Evolutionary conservation across 2,329 filamentous ascomycete species (phyloP), one percentile per base, ranked within the genome.

Genomic region (Fusarium sp.): DNA sequence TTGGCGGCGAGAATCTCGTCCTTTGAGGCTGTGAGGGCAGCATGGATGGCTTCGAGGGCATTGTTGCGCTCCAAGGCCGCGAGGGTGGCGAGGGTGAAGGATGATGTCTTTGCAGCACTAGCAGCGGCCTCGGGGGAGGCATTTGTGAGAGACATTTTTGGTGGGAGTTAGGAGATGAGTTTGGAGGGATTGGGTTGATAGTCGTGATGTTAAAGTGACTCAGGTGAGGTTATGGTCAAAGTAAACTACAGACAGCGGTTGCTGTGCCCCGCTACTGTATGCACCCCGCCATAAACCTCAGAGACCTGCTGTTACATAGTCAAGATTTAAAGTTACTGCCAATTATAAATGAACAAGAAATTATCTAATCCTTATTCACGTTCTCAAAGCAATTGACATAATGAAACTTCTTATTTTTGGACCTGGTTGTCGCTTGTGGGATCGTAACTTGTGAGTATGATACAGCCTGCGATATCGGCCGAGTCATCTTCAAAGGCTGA

Each of bases 1-100:
- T 99, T 99, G 65, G 96, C 96, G 41, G 90, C 89, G 49, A 99
- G 86, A 69, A 99, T 97, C 16, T 88, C 84, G 61, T 92, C 87
- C 78, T 89, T 92, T 49, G 91, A 88, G 10, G 84, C 84, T 13
- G 85, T 79, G 55, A 99, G 88, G n/a, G 91, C 93, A 70, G 86
- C 82, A 81, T 98, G 91, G 66, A 99, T 93, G 28, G 91, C 88
- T 47, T 91, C 92, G 68, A 99, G 85, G 47, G 96, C 95, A 60
- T 91, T 88, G 82, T 98, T 97, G 76, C 96, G 91, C 24, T 91
- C 91, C 39, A 86, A 81, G 38, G 89, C 88, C 6, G 93, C 87
- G 48, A 98, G 89, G 3, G 93, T 92, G 48, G 94, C 93, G 43
- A 99, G 89, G 53, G 89, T 88, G 77, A 93, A 92, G 31, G 96